These are phyloP conservation scores for Rosa chinensis DNA, from an alignment of 306 rosid genomes.

Conservation along the genomic window DNA sequence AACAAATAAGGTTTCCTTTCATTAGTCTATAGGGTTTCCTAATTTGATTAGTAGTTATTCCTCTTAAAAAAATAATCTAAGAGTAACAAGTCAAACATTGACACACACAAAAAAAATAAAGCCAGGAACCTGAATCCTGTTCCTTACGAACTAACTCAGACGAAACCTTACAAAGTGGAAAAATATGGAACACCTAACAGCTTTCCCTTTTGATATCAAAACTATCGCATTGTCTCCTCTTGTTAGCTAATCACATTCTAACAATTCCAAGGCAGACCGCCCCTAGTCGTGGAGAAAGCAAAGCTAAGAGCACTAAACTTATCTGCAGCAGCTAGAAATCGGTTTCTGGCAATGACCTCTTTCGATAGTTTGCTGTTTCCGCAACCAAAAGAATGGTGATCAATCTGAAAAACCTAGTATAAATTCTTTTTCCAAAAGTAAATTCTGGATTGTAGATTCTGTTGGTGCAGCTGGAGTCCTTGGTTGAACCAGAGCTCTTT, in stretches of 20 bases:
- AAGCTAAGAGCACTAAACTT: no score
- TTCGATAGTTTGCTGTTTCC: no score
- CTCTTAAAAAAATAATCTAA: not conserved
- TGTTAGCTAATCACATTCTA: not conserved
- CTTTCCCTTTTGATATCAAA: not conserved
- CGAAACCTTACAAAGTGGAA: not conserved
- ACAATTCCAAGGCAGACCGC: no score
- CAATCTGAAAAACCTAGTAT: not conserved
- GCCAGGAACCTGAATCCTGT: not conserved
- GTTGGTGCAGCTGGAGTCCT: not conserved
- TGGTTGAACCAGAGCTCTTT: not conserved
- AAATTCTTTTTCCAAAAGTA: not conserved
- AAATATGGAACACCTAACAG: no score
- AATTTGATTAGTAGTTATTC: not conserved
- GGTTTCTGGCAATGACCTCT: not conserved
- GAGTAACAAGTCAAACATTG: not conserved
- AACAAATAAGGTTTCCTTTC: not conserved
- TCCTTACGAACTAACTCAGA: not conserved
- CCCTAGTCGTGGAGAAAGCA: no score
- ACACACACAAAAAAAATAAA: no score
- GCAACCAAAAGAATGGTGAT: not conserved
- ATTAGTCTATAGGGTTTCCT: not conserved
- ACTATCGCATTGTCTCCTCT: not conserved
- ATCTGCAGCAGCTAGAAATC: not conserved
- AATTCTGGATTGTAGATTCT: not conserved